Percentiles rank a stretch among this genome's conserved stretches.
phyloP scores from a whole-genome alignment of 139 green algal genomes.

The Chlorella ohadii region DNA sequence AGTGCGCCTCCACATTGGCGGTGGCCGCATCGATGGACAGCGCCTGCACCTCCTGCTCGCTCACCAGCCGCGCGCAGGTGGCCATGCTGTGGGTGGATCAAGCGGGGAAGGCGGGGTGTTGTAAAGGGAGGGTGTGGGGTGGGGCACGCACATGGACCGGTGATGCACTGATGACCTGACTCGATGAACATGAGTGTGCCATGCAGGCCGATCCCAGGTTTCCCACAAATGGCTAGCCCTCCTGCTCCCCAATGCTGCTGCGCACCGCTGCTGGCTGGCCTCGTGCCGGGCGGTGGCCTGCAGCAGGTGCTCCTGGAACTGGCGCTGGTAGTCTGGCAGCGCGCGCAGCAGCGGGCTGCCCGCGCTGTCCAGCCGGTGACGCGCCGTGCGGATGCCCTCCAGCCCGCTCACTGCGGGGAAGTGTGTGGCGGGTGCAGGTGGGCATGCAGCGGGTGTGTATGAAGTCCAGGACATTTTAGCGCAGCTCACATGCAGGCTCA shows the following conservation, averaged over 20 bases:
- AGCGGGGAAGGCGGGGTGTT: background rate
- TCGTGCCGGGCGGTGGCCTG: constrained; percentile 37
- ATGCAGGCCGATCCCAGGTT: too few species aligned
- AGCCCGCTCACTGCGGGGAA: constrained; percentile 44
- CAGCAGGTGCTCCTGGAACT: constrained; percentile 79
- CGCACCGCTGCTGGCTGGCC: constrained; percentile 34
- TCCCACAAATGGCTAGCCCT: too few species aligned
- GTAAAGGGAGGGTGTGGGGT: too few species aligned
- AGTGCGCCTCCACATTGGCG: constrained; percentile 92
- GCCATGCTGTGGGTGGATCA: constrained; percentile 44
- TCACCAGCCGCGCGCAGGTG: constrained; percentile 73
- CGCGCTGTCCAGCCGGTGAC: constrained; percentile 74
- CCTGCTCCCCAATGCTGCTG: too few species aligned
- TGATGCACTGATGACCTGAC: too few species aligned
- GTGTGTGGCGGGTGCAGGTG: background rate
- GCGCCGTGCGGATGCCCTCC: constrained; percentile 41
- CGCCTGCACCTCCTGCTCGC: constrained; percentile 85
- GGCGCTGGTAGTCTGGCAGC: constrained; percentile 86
- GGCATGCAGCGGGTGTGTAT: background rate
- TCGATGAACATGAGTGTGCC: too few species aligned
- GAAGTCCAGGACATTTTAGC: too few species aligned
- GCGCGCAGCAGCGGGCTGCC: constrained; percentile 77
- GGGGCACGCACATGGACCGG: too few species aligned
- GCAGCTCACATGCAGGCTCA: too few species aligned
- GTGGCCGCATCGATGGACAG: constrained; percentile 81